A percentile compares a stretch with the other conserved stretches of the same genome.
Evolutionary conservation across 495 filamentous ascomycete species (phyloP).

Genomic region (Trichodelitschia bisporula): DNA sequence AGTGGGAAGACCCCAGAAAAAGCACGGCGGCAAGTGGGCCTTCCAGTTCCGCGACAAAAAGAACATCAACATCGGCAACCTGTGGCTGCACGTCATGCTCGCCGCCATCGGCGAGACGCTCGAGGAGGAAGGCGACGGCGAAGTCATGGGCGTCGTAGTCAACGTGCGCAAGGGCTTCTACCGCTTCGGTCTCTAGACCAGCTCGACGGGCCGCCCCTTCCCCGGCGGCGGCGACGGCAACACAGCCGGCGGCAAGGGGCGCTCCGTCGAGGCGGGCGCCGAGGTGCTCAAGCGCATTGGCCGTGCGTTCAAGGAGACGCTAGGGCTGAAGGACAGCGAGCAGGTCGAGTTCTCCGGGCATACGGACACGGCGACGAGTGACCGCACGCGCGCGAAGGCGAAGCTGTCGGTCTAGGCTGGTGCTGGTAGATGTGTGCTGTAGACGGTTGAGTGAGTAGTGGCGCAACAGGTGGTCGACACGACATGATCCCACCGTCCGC

Average conservation of each 20-base stretch:
- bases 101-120: conserved; percentile 94
- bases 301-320: conserved; percentile 66
- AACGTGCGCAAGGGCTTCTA: conserved; percentile 97
- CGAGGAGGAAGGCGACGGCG: conserved; percentile 69
- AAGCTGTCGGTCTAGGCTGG: too few relatives aligned
- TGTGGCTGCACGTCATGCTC: conserved; percentile 94
- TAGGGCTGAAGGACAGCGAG: conserved; percentile 52
- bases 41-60: conserved; percentile 94
- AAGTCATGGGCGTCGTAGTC: conserved; percentile 98
- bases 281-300: conserved; percentile 66
- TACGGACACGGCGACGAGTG: conserved; percentile 74
- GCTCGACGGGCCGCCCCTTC: conserved; percentile 63
- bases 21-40: conserved; percentile 96
- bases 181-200: conserved; percentile 82
- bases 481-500: too few relatives aligned
- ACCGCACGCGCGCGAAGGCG: conserved; percentile 84
- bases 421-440: too few relatives aligned
- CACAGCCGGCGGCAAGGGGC: too few relatives aligned
- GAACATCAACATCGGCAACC: conserved; percentile 66
- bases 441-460: too few relatives aligned
- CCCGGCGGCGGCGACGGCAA: too few relatives aligned
- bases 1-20: conserved; percentile 99
- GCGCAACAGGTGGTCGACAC: too few relatives aligned
- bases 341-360: conserved; percentile 86
- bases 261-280: conserved; percentile 53